These are phyloP conservation scores for Pestalotiopsis sp. DNA, from an alignment of 2,329 filamentous ascomycete genomes.

Conservation along the genomic window DNA sequence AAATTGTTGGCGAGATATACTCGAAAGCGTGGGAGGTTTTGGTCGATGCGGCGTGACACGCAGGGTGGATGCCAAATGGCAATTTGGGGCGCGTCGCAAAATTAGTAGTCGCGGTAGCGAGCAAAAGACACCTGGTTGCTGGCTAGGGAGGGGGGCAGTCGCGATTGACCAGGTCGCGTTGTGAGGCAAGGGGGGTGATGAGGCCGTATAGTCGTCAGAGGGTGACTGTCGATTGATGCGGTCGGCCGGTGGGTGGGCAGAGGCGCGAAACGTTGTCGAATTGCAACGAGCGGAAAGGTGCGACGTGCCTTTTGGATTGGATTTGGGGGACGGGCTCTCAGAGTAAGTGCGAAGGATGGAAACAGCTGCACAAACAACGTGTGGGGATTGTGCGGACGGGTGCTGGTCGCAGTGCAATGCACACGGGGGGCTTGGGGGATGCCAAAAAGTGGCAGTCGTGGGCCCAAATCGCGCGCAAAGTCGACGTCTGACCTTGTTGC, in stretches of 20 bases:
- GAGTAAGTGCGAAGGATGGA: background rate
- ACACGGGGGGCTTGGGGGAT: background rate
- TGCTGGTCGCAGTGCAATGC: constrained; percentile 1
- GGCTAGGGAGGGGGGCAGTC: background rate
- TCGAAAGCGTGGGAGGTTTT: background rate
- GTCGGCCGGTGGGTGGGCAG: background rate
- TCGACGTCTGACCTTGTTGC: constrained; percentile 4
- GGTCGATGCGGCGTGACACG: background rate
- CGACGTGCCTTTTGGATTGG: background rate
- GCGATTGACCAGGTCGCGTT: constrained; percentile 1
- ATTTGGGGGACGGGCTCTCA: background rate
- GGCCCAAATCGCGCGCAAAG: constrained; percentile 5
- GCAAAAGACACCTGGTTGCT: background rate
- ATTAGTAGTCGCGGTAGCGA: background rate
- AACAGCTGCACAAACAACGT: background rate
- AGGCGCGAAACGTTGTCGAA: constrained; percentile 1
- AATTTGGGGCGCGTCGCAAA: background rate
- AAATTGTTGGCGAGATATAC: background rate
- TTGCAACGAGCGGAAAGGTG: constrained; percentile 2
- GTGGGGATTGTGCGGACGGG: background rate
- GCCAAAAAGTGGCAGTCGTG: constrained; percentile 5
- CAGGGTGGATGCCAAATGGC: background rate
- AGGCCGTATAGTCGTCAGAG: background rate
- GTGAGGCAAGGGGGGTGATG: background rate
- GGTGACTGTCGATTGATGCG: background rate